Evolutionary conservation across 139 green algal species (phyloP).

Genomic region (Closterium sp.): DNA sequence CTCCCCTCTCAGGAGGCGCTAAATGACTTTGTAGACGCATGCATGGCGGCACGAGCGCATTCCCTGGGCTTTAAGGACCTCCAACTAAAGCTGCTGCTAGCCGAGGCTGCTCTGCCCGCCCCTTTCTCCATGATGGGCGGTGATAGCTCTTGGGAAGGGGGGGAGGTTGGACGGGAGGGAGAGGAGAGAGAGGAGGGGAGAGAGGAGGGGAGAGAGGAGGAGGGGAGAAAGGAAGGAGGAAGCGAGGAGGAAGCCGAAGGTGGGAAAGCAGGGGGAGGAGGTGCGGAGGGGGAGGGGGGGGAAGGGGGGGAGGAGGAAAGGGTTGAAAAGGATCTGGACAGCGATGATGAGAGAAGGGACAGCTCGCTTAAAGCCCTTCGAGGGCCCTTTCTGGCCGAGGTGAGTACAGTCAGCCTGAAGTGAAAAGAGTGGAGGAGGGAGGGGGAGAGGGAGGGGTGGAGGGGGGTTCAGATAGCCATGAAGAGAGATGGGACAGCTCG

Average conservation of each 20-base stretch:
- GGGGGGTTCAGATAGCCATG: not conserved
- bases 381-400: not conserved
- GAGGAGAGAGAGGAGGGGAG: not conserved
- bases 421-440: not conserved
- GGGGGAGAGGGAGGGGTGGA: not conserved
- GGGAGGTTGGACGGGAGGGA: too few relatives aligned
- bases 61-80: constrained; percentile 22
- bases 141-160: not conserved
- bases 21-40: constrained; percentile 37
- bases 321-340: not conserved
- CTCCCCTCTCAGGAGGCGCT: constrained; percentile 25
- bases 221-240: not conserved
- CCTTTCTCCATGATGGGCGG: constrained; percentile 16
- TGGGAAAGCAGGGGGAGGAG: not conserved
- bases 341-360: not conserved
- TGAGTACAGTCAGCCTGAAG: not conserved
- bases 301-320: not conserved
- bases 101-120: constrained; percentile 21
- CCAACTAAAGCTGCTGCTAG: constrained; percentile 38
- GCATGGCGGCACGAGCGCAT: constrained; percentile 20
- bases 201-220: not conserved
- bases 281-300: not conserved
- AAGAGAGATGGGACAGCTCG: not conserved
- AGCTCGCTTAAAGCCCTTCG: not conserved
- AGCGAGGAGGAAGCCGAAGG: not conserved